Conservation (phyloP, 257 asterid species). For the Henckelia pumila region DNA sequence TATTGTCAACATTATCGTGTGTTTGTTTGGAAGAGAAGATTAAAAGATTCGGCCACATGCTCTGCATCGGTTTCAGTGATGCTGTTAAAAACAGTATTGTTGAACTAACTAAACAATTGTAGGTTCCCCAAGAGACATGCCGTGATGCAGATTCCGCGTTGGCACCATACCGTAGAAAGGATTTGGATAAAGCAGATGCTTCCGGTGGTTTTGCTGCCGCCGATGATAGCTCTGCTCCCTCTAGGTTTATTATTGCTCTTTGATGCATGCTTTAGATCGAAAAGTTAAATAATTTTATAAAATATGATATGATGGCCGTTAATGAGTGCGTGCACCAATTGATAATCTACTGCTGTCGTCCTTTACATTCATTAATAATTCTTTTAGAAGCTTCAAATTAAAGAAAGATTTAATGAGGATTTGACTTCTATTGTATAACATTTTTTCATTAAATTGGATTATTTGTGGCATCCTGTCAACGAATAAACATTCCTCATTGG, state of each 20-base stretch:
- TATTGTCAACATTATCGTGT: background rate
- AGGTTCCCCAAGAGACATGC: constrained; percentile 53
- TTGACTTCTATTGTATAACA: background rate
- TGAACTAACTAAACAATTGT: constrained; percentile 33
- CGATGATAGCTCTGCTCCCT: constrained; percentile 48
- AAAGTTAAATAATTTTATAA: background rate
- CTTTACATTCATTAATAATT: no score
- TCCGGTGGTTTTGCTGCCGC: constrained; percentile 42
- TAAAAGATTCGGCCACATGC: constrained; percentile 22
- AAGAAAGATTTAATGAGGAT: background rate
- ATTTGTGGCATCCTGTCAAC: background rate
- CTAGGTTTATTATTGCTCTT: constrained; percentile 49
- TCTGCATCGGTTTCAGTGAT: constrained; percentile 38
- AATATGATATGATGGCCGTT: background rate
- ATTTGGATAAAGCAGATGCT: constrained; percentile 45
- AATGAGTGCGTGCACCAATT: background rate
- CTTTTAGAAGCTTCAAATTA: no score
- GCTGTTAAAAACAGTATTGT: constrained; percentile 20
- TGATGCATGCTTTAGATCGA: constrained; percentile 1
- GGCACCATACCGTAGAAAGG: constrained; percentile 39
- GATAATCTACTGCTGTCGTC: background rate
- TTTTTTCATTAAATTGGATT: no score
- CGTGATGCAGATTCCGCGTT: constrained; percentile 55
- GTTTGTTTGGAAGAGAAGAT: constrained; percentile 9
- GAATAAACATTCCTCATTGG: background rate